A percentile compares a stretch with the other conserved stretches of the same genome.
phyloP scores from a whole-genome alignment of 345 rosid genomes.

The Populus deltoides region DNA sequence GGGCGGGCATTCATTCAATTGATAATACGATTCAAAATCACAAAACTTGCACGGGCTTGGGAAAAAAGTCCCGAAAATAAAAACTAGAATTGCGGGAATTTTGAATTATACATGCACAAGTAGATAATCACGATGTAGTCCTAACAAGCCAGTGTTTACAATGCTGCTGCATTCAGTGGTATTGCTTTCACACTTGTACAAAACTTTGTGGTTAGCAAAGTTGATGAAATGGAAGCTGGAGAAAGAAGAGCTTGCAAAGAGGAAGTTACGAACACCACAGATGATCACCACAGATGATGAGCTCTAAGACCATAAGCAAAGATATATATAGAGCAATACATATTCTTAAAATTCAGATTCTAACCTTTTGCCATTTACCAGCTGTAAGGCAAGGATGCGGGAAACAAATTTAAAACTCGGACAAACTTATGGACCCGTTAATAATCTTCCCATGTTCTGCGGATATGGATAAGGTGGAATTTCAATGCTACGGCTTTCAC shows the following conservation, averaged over 20 bases:
- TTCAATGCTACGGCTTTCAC: conserved; percentile 43
- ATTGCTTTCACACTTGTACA: conserved; percentile 39
- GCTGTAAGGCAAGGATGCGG: conserved; percentile 5
- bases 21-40: too few species aligned
- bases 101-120: too few species aligned
- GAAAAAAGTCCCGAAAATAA: too few species aligned
- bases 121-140: conserved; percentile 19
- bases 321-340: conserved; percentile 12
- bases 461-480: conserved; percentile 63
- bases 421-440: conserved; percentile 61
- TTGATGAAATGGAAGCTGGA: conserved; percentile 20
- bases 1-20: too few species aligned
- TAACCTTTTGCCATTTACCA: conserved; percentile 19
- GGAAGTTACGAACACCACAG: conserved; percentile 8
- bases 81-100: too few species aligned
- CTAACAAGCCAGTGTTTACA: conserved; percentile 34
- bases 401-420: conserved; percentile 3
- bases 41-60: too few species aligned
- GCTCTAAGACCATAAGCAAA: conserved; percentile 2
- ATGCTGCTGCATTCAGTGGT: conserved; percentile 14
- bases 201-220: conserved; percentile 8
- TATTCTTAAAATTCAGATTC: conserved; percentile 13
- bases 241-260: conserved; percentile 4
- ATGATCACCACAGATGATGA: conserved; percentile 19
- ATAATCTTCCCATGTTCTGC: conserved; percentile 68